A percentile compares a stretch with the other conserved stretches of the same genome.
phyloP scores from a whole-genome alignment of 768 basidiomycete genomes.

The Sistotremastrum niveocremeum region DNA sequence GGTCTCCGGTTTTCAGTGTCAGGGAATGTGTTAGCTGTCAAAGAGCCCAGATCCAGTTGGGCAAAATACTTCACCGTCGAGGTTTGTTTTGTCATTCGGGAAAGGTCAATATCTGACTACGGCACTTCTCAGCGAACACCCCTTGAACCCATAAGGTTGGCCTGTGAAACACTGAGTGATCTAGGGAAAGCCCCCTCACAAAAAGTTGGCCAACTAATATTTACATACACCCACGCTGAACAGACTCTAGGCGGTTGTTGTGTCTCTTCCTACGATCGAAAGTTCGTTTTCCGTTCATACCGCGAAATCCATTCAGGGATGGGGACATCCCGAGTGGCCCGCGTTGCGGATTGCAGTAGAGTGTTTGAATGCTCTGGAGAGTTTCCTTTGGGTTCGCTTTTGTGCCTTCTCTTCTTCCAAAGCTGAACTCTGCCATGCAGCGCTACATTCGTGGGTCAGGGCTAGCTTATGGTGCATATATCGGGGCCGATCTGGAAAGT shows the following conservation, averaged over 20 bases:
- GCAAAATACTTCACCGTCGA: conserved; percentile 42
- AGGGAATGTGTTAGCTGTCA: conserved; percentile 66
- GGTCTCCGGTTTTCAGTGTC: conserved; percentile 81
- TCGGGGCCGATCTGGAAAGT: conserved; percentile 61
- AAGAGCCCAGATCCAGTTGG: conserved; percentile 64
- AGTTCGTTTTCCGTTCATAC: conserved; percentile 76
- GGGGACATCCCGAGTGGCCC: conserved; percentile 70
- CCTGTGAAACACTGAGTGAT: conserved; percentile 55
- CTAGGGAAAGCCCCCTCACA: conserved; percentile 60
- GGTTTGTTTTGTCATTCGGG: not conserved
- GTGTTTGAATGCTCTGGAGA: conserved; percentile 85
- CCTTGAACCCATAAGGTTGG: conserved; percentile 53
- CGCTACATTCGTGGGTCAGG: conserved; percentile 88
- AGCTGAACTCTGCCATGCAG: conserved; percentile 20
- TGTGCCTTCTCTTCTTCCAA: not conserved
- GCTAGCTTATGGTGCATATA: conserved; percentile 83
- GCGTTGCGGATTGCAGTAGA: conserved; percentile 76
- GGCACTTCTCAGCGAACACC: conserved; percentile 28
- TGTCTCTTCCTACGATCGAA: conserved; percentile 88
- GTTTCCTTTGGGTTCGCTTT: conserved; percentile 72
- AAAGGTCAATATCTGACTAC: not conserved
- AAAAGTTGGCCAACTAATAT: conserved; percentile 33
- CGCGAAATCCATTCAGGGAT: conserved; percentile 67
- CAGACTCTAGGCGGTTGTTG: conserved; percentile 53
- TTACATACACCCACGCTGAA: conserved; percentile 3